phyloP scores from a whole-genome alignment of 345 rosid species.

The Gossypium ekmanianum region DNA sequence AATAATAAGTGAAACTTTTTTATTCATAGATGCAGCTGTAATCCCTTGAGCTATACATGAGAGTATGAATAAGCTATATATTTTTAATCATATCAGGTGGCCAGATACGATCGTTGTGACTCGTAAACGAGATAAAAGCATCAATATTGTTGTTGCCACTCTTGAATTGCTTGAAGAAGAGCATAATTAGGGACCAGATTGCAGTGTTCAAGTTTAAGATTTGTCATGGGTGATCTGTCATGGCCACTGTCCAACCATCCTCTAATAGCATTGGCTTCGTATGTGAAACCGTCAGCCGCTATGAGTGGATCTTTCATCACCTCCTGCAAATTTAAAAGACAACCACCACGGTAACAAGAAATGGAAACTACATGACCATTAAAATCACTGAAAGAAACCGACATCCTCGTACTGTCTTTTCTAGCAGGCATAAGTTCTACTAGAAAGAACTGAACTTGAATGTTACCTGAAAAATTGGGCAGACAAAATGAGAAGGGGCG shows the following conservation, averaged over 20 bases:
- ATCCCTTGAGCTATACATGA: background rate
- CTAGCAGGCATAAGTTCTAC: background rate
- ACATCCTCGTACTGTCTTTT: too few relatives aligned
- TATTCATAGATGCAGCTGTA: background rate
- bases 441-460: background rate
- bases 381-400: background rate
- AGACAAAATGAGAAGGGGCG: constrained; percentile 74
- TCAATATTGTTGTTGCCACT: constrained; percentile 56
- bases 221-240: constrained; percentile 90
- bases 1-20: background rate
- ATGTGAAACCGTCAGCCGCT: constrained; percentile 91
- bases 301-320: constrained; percentile 82
- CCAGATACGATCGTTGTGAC: background rate
- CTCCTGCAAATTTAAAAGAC: constrained; percentile 42
- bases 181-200: constrained; percentile 75
- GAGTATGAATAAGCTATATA: background rate
- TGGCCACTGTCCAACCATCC: constrained; percentile 87
- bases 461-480: constrained; percentile 87
- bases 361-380: background rate
- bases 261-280: constrained; percentile 77
- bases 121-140: constrained; percentile 16
- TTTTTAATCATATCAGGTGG: background rate
- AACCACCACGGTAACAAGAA: constrained; percentile 1
- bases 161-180: constrained; percentile 75
- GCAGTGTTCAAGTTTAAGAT: constrained; percentile 66